phyloP scores from a whole-genome alignment of 2,329 filamentous ascomycete species.

The Aspergillus brunneoviolaceus region DNA sequence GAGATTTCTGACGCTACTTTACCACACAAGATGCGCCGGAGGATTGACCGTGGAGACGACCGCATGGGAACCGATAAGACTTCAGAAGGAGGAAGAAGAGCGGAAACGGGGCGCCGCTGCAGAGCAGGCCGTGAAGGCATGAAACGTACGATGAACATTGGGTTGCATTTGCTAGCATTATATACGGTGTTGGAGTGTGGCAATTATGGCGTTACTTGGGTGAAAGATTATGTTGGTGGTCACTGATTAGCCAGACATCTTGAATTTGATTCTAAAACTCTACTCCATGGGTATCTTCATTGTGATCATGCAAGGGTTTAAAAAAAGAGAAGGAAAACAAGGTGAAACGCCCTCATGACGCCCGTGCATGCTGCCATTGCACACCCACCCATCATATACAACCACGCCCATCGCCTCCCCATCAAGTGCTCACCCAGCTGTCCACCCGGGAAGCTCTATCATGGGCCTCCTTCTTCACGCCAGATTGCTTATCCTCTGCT shows the following conservation, averaged over 20 bases:
- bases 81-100: conserved; percentile 37
- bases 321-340: conserved; percentile 15
- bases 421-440: conserved; percentile 25
- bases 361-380: conserved; percentile 9
- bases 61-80: conserved; percentile 52
- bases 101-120: conserved; percentile 22
- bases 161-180: conserved; percentile 10
- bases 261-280: conserved; percentile 9
- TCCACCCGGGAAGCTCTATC: conserved; percentile 25
- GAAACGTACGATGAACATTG: neutral
- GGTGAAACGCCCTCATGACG: conserved; percentile 19
- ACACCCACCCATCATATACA: neutral
- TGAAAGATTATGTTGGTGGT: no score
- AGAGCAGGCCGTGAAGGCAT: conserved; percentile 12
- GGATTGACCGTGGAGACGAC: conserved; percentile 63
- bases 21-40: conserved; percentile 44
- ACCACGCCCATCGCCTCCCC: neutral
- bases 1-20: conserved; percentile 9
- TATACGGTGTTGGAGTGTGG: neutral
- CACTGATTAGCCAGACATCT: no score
- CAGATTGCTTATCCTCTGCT: conserved; percentile 33
- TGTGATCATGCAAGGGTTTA: conserved; percentile 19
- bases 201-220: no score
- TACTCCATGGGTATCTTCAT: conserved; percentile 37
- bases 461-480: conserved; percentile 23